Conservation (phyloP, 75 land plant genomes). For the Pinus tabuliformis region DNA sequence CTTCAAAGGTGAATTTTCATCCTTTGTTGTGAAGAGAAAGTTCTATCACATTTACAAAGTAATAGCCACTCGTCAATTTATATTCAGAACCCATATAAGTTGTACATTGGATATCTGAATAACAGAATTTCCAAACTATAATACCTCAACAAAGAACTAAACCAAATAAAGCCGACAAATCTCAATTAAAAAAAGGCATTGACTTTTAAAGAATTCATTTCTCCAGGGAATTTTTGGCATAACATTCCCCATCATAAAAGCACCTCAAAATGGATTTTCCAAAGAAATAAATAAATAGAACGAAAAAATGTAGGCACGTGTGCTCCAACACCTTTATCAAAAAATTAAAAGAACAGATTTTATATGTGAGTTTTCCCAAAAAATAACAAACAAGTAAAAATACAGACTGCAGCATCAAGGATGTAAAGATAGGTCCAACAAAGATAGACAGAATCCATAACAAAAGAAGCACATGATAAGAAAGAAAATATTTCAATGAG, state of each 20-base stretch:
- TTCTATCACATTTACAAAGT: constrained; percentile 20
- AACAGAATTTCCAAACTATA: background rate
- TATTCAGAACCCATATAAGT: background rate
- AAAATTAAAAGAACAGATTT: no score
- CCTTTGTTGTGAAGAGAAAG: constrained; percentile 44
- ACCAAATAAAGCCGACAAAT: background rate
- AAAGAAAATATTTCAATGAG: background rate
- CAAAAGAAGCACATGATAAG: background rate
- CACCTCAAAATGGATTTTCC: background rate
- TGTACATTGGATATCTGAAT: background rate
- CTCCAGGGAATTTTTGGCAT: background rate
- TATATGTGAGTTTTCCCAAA: no score
- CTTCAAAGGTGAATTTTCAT: constrained; percentile 43
- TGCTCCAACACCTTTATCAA: background rate
- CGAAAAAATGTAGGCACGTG: background rate
- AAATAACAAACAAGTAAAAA: background rate
- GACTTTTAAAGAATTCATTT: background rate
- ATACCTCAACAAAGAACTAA: background rate
- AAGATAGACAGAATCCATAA: background rate
- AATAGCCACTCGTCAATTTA: background rate
- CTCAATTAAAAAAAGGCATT: background rate
- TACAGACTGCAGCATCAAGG: background rate
- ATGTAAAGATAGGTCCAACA: background rate
- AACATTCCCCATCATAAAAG: background rate
- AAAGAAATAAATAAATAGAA: background rate